phyloP scores from a whole-genome alignment of 495 filamentous ascomycete genomes.

The Pyronema omphalodes region DNA sequence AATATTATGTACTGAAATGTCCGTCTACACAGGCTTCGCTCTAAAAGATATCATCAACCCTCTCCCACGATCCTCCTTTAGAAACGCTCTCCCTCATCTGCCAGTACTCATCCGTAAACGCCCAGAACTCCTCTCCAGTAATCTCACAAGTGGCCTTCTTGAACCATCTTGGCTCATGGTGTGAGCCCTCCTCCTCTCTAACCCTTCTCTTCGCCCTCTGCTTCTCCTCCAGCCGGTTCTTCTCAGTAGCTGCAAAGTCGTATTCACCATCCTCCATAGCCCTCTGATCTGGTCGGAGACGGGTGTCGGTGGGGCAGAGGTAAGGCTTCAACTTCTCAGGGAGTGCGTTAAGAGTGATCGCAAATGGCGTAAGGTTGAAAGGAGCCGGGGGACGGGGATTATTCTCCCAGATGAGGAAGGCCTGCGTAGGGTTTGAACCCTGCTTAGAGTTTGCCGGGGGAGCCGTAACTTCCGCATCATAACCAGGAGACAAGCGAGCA shows the following conservation, averaged over 20 bases:
- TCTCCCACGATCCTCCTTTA: slow-evolving; percentile 27
- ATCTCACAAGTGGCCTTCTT: slow-evolving; percentile 45
- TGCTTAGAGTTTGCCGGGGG: slow-evolving; percentile 28
- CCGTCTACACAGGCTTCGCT: too few species aligned
- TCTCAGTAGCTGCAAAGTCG: slow-evolving; percentile 78
- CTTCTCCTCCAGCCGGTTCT: slow-evolving; percentile 87
- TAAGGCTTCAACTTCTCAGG: slow-evolving; percentile 52
- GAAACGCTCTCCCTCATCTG: slow-evolving; percentile 39
- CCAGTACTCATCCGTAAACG: slow-evolving; percentile 81
- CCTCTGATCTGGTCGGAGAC: slow-evolving; percentile 82
- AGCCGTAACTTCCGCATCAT: slow-evolving; percentile 49
- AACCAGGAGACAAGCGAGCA: slow-evolving; percentile 79
- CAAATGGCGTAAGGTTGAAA: slow-evolving; percentile 95
- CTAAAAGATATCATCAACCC: slow-evolving; percentile 50
- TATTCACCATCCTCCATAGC: slow-evolving; percentile 98
- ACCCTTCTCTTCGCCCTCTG: slow-evolving; percentile 60
- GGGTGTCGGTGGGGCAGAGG: slow-evolving; percentile 80
- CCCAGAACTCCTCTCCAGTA: slow-evolving; percentile 84
- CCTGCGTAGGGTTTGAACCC: slow-evolving; percentile 41
- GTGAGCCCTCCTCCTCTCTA: slow-evolving; percentile 56
- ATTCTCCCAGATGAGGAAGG: slow-evolving; percentile 83
- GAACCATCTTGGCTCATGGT: slow-evolving; percentile 80
- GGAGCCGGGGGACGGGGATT: slow-evolving; percentile 64
- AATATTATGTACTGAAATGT: too few species aligned
- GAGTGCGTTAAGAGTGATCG: slow-evolving; percentile 77